Conservation (phyloP, 179 eudicot genomes). For the Silene vulgaris region DNA sequence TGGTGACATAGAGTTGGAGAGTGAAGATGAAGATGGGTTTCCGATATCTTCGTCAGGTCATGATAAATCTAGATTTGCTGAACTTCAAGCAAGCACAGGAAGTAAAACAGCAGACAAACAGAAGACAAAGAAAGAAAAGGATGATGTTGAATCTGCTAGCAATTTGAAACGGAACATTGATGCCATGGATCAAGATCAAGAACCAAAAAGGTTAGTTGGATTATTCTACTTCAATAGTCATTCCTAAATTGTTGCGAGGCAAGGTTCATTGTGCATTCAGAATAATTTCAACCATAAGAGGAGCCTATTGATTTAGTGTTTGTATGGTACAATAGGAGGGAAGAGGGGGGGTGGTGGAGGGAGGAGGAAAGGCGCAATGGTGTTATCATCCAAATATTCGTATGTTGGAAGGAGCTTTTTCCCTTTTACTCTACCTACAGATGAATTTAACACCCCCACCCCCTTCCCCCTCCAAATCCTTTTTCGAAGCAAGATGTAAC, state of each 20-base stretch:
- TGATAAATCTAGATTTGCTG: constrained; percentile 27
- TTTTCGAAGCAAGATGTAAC: background rate
- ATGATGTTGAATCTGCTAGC: constrained; percentile 21
- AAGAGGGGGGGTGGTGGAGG: too few relatives aligned
- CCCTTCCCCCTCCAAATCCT: background rate
- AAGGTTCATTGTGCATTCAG: background rate
- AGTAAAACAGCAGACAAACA: constrained; percentile 26
- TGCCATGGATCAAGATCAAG: constrained; percentile 26
- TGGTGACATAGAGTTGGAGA: constrained; percentile 37
- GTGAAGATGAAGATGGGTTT: constrained; percentile 71
- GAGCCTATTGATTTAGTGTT: too few relatives aligned
- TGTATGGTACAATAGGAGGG: too few relatives aligned
- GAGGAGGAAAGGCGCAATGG: too few relatives aligned
- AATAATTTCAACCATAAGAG: too few relatives aligned
- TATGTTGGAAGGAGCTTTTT: too few relatives aligned
- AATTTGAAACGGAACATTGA: constrained; percentile 39
- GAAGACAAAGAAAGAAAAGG: constrained; percentile 32
- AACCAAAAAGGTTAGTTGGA: constrained; percentile 44
- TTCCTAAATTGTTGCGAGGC: background rate
- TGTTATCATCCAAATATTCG: too few relatives aligned
- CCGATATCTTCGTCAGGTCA: constrained; percentile 45
- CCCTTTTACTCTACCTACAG: too few relatives aligned
- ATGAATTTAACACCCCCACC: too few relatives aligned
- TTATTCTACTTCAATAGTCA: background rate
- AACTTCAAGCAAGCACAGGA: constrained; percentile 19